Evolutionary conservation across 768 basidiomycete species (phyloP), one percentile per base, ranked within the genome.

Genomic region (Auricularia cornea): DNA sequence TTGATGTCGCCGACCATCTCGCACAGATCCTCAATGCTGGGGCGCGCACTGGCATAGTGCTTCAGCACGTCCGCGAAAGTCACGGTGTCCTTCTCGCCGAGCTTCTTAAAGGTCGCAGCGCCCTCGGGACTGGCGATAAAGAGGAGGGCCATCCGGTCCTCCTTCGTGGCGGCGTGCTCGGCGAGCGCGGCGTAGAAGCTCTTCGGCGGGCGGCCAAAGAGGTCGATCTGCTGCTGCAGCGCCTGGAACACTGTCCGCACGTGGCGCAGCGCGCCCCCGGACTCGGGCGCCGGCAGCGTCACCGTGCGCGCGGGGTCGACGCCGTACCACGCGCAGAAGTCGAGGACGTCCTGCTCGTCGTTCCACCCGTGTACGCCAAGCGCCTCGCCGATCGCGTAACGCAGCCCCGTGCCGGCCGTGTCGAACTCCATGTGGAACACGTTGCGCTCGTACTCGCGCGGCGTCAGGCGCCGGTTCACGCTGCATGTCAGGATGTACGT

Each of bases 381-480:
- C 14, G 97, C 97, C 76, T 98, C 97, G 63, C 97, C 97, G 62
- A 98, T 93, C 38, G 85, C 87, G 74, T 99, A 99, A 76, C 89
- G 93, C 66, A 99, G 82, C 10, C 94, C 94, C 28, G 97, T 99
- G 33, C 92, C 91, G 30, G 83, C 78, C 2, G 92, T 93, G 72
- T 94, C 86, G 72, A 99, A 95, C 78, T 98, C 97, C 68, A 99
- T 83, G 77, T 99, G 97, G 81, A 98, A 98, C 33, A 99, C 94
- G 75, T 99, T 98, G 68, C 97, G 92, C 75, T 98, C 90, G 76
- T 99, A 99, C 66, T 96, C 94, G 68, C 85, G 75, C 33, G 97
- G 97, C 1, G 97, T 98, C 59, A 99, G 84, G 33, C 97, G 91
- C 52, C 88, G 86, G 78, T 98, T 98, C 74, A 97, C 94, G 5